A percentile compares a stretch with the other conserved stretches of the same genome.
phyloP scores from a whole-genome alignment of 2,329 filamentous ascomycete genomes.

The Thielaviopsis punctulata region DNA sequence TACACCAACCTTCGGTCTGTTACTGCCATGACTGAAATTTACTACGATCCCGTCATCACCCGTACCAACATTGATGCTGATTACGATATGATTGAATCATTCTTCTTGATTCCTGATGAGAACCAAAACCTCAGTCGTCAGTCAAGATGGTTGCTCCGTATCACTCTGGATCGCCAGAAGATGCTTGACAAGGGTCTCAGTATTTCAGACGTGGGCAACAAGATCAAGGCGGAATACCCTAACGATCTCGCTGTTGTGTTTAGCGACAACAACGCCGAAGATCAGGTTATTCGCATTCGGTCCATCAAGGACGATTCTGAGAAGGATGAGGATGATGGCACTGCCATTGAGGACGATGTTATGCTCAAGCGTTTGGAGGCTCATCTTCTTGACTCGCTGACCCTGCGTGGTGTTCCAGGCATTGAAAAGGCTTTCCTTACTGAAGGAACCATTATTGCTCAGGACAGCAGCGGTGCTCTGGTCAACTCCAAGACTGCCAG shows the following conservation, averaged over 20 bases:
- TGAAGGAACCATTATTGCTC: slow-evolving; percentile 53
- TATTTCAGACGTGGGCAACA: slow-evolving; percentile 76
- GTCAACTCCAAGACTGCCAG: slow-evolving; percentile 56
- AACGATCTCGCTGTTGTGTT: slow-evolving; percentile 82
- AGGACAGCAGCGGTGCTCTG: slow-evolving; percentile 52
- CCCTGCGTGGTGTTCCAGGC: slow-evolving; percentile 75
- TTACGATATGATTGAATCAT: slow-evolving; percentile 33
- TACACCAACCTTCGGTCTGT: slow-evolving; percentile 88
- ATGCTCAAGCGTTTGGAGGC: slow-evolving; percentile 85
- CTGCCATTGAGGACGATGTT: slow-evolving; percentile 64
- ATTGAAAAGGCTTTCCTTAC: slow-evolving; percentile 90
- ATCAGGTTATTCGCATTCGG: slow-evolving; percentile 85
- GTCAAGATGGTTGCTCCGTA: slow-evolving; percentile 88
- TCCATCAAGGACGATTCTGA: slow-evolving; percentile 54
- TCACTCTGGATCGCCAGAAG: slow-evolving; percentile 83
- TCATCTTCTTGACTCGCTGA: slow-evolving; percentile 80
- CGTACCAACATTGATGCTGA: slow-evolving; percentile 76
- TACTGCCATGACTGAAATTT: slow-evolving; percentile 83
- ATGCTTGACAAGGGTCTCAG: slow-evolving; percentile 85
- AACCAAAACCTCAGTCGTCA: slow-evolving; percentile 53
- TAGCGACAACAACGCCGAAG: slow-evolving; percentile 93
- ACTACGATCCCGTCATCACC: slow-evolving; percentile 86
- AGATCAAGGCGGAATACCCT: slow-evolving; percentile 77
- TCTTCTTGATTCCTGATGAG: slow-evolving; percentile 69
- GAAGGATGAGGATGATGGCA: slow-evolving; percentile 58